Base-by-base conservation (phyloP, 148 eudicot genomes). In the Chenopodium album region DNA sequence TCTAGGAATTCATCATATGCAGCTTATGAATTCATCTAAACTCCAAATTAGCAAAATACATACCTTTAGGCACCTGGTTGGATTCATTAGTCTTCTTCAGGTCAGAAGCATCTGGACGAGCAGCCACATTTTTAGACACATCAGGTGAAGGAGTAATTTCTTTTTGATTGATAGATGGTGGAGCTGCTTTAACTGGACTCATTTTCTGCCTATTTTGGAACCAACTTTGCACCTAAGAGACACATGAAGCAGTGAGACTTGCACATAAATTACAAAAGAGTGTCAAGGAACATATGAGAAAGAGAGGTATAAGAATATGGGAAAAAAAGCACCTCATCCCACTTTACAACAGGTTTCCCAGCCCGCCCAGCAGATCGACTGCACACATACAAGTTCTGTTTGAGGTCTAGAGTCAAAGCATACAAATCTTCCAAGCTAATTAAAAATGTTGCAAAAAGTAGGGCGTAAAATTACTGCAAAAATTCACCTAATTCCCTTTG, bases 271-370 rank as follows among this genome's bases (percentile, higher is more conserved):
- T 56, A 70, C 23, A 54, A 84, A 54, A 59, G 44, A 41, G 76
- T 83, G 22, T 66, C 28, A 52, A 8, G 47, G 41, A 41, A 23
- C 44, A 66, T 7, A 80, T 32, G 78, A 78, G 77, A 62, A 32
- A 17, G 44, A 66, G 75, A 12, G 31, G 26, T 59, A 78, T 23
- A 76, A 14, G 59, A 44, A 19, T 54, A 79, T 50, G 65, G 50
- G 76, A 76, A 76, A 26, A 76, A 26, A 71, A 82, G 77, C 76
- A 94, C 98, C 90, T 94, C 94, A 74, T 84, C 83, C 94, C 94
- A 90, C 84, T 90, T 94, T 29, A 94, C 86, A 62, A 84, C 44
- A 32, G 97, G 94, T 85, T 93, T 93, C 71, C 98, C 98, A 80
- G 92, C 92, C 78, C 98, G 92, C 83, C 91, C 93, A 76, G 86